Percentiles rank a stretch among this genome's conserved stretches.
Conservation (phyloP, 805 yeast species). For the Hanseniaspora vineae region DNA sequence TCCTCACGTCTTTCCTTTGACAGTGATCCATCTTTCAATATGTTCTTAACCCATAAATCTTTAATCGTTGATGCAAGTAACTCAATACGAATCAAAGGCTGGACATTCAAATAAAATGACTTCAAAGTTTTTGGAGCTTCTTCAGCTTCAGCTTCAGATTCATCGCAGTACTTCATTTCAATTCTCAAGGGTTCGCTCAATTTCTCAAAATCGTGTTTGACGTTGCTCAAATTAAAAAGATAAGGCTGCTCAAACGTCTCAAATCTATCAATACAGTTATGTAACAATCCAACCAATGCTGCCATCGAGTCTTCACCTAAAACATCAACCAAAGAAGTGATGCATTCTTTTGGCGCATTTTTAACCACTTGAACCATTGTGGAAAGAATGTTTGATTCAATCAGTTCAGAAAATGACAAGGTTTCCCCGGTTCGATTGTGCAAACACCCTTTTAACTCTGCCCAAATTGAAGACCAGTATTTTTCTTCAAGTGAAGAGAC, state of each 20-base stretch:
- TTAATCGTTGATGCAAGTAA: slow-evolving; percentile 23
- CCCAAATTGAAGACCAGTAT: slow-evolving; percentile 27
- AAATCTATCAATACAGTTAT: slow-evolving; percentile 58
- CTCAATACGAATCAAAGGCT: slow-evolving; percentile 32
- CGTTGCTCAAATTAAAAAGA: not conserved
- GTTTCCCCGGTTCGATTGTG: slow-evolving; percentile 15
- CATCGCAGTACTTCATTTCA: slow-evolving; percentile 33
- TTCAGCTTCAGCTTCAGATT: slow-evolving; percentile 13
- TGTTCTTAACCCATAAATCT: slow-evolving; percentile 2
- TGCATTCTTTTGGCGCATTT: slow-evolving; percentile 15
- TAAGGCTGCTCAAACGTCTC: slow-evolving; percentile 47
- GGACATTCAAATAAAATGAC: slow-evolving; percentile 21
- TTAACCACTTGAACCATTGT: slow-evolving; percentile 12
- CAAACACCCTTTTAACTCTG: slow-evolving; percentile 24
- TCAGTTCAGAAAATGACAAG: slow-evolving; percentile 64
- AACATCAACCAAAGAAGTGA: not conserved
- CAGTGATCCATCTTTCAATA: not conserved
- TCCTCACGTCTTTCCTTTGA: not conserved
- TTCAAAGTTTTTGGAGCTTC: slow-evolving; percentile 16
- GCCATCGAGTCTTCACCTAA: slow-evolving; percentile 24
- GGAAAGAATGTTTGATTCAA: slow-evolving; percentile 49
- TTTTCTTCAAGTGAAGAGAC: slow-evolving; percentile 17
- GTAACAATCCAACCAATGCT: slow-evolving; percentile 43
- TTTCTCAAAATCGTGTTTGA: slow-evolving; percentile 33
- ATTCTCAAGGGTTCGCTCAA: slow-evolving; percentile 63